Evolutionary conservation across 1,284 basidiomycete species (phyloP), one percentile per base, ranked within the genome.

Genomic region (Leccinum subrobustum): DNA sequence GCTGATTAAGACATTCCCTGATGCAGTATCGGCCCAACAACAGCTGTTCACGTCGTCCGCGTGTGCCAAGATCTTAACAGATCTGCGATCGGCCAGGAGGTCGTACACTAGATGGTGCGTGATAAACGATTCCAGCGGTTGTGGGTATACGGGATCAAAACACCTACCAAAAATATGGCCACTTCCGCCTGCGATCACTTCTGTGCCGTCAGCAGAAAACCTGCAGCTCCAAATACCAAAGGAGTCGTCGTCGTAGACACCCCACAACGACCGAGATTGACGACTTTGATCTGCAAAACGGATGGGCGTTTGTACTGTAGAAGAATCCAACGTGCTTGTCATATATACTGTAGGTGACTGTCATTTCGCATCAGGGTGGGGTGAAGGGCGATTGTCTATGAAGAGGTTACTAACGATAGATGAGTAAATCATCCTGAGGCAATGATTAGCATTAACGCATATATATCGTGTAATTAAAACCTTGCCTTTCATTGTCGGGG

Each of bases 191-290:
- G 89, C 89, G 56, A 91, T 79, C 18, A 98, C 88, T 75, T 99
- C 97, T 60, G 92, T 92, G 0, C 95, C 95, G 70, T 98, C 96
- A 12, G 95, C 94, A 35, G 94, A 97, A 73, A 98, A 99, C 25
- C 93, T 86, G 72, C 97, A 94, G 65, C 92, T 89, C 90, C 93
- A 98, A 59, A 98, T 93, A 12, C 89, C 87, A 68, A 88, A 89
- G 25, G 79, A 71, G 54, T 83, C 80, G 9, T 81, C 77, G n/a
- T 78, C 80, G 51, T 79, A 78, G 48, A 23, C 16, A 27, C 75
- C 77, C 69, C 80, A 78, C 6, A 74, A 59, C 58, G 65, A 63
- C 51, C 68, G 65, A 25, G 58, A 56, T 60, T 72, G 71, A 47
- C 70, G 76, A 31, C 63, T 70, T 9, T 78, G 73, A 66, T 89